Base-by-base conservation (phyloP, 1,284 basidiomycete genomes). In the Cutaneotrichosporon mucoides region DNA sequence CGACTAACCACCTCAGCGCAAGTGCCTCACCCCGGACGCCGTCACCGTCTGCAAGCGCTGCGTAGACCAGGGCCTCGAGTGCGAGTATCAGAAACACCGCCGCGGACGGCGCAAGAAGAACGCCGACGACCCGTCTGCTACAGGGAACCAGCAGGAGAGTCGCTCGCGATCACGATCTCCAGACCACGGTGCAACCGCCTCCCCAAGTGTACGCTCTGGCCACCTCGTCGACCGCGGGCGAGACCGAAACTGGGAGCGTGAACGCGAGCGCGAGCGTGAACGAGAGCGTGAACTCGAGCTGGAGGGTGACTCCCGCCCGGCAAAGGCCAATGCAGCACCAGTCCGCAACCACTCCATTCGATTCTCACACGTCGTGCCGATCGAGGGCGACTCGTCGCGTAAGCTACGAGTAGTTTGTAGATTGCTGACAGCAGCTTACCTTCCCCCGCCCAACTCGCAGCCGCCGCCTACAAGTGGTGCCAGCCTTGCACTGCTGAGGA, bases 71-170 rank as follows among this genome's bases (percentile, higher is more conserved):
- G 53, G 59, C 12, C 53, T 69, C 33, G 61, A 58, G 37, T 69
- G 68, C 62, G 61, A 68, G 46, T 69, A 69, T 55, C 63, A 64
- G 56, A 66, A 68, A 43, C 68, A 66, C 53, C 63, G 61, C 9
- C 58, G 68, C 1, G 66, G 68, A 6, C 24, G 66, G 45, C 51
- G 59, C 12, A 66, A 66, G 51, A 69, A 66, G 55, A 52, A 56
- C 9, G 46, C 56, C 37, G 55, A 57, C 10, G 56, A 54, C n/a
- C 51, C 5, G 5, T 33, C 34, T 9, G 41, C 52, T 5, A 8
- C 6, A 16, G 16, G 16, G 8, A 43, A 13, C 37, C 57, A 15
- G 9, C 15, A 7, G 16, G 16, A 45, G 36, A 56, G 55, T 6
- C 49, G 12, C 4, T 56, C 54, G 2, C 55, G 45, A 5, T 57